phyloP scores from a whole-genome alignment of 257 asterid genomes.

The Solanum chaucha region DNA sequence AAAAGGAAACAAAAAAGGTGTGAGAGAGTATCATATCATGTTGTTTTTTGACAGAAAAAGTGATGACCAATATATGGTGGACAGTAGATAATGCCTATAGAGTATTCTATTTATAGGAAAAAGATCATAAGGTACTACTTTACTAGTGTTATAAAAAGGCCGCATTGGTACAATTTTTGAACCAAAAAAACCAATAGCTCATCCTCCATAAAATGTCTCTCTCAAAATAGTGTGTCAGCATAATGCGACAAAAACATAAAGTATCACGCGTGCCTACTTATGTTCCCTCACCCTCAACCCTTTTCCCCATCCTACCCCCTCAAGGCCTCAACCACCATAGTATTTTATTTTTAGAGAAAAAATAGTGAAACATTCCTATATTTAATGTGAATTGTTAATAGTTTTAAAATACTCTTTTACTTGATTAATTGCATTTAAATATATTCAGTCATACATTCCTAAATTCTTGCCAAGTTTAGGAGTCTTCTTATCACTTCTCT shows the following conservation, averaged over 20 bases:
- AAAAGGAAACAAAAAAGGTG: not conserved
- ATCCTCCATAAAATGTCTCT: constrained; percentile 8
- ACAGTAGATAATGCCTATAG: not conserved
- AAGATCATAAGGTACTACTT: not conserved
- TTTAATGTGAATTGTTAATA: no score
- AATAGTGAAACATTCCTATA: no score
- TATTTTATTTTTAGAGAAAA: not conserved
- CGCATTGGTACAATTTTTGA: not conserved
- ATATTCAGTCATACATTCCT: rapidly evolving
- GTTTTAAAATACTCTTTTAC: no score
- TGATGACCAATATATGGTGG: not conserved
- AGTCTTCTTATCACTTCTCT: rapidly evolving
- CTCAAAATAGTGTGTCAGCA: constrained; percentile 21
- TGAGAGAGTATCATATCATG: not conserved
- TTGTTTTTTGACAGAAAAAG: not conserved
- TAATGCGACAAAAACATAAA: constrained; percentile 54
- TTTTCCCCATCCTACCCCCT: not conserved
- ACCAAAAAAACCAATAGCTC: constrained; percentile 19
- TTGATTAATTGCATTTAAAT: no score
- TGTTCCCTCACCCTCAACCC: not conserved
- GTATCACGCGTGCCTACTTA: constrained; percentile 70
- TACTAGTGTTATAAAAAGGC: not conserved
- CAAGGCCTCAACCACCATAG: not conserved
- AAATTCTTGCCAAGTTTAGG: no score
- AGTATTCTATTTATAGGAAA: not conserved